A percentile compares a stretch with the other conserved stretches of the same genome.
Evolutionary conservation across 352 stramenopile genomes (phyloP).

Genomic region (Aphanomyces euteiches): DNA sequence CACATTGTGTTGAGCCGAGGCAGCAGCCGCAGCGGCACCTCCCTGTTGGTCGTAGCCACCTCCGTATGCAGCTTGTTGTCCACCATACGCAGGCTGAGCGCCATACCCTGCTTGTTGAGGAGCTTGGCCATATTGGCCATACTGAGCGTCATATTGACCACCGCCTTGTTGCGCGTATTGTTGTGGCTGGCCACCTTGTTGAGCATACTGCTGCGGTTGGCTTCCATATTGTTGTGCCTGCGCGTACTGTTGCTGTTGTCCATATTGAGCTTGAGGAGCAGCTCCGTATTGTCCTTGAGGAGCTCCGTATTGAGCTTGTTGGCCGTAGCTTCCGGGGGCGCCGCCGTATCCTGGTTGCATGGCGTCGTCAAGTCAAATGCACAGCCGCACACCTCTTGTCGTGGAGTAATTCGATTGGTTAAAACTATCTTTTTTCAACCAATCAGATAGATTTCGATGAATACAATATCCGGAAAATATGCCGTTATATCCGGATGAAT

Average conservation of each 20-base stretch:
- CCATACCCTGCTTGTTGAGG: not conserved
- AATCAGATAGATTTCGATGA: too few relatives aligned
- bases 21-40: not conserved
- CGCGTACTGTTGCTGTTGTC: slow-evolving; percentile 16
- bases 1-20: slow-evolving; percentile 41
- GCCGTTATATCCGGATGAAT: too few relatives aligned
- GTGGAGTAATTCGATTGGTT: not conserved
- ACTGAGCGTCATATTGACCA: slow-evolving; percentile 25
- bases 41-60: slow-evolving; percentile 31
- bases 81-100: slow-evolving; percentile 17
- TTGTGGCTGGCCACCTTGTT: too few relatives aligned
- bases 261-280: not conserved
- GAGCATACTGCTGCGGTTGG: slow-evolving; percentile 4
- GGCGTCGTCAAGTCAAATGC: slow-evolving; percentile 5
- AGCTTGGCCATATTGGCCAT: slow-evolving; percentile 31
- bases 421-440: too few relatives aligned
- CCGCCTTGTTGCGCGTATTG: slow-evolving; percentile 3
- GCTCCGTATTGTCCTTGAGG: slow-evolving; percentile 27
- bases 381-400: not conserved
- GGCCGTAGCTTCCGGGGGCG: slow-evolving; percentile 25
- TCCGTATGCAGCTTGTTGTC: slow-evolving; percentile 9
- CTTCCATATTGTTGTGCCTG: not conserved
- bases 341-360: slow-evolving; percentile 11
- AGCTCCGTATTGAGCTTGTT: slow-evolving; percentile 29
- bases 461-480: too few relatives aligned